These are phyloP conservation scores for Gossypium turneri DNA, from an alignment of 345 rosid species.

Conservation along the genomic window DNA sequence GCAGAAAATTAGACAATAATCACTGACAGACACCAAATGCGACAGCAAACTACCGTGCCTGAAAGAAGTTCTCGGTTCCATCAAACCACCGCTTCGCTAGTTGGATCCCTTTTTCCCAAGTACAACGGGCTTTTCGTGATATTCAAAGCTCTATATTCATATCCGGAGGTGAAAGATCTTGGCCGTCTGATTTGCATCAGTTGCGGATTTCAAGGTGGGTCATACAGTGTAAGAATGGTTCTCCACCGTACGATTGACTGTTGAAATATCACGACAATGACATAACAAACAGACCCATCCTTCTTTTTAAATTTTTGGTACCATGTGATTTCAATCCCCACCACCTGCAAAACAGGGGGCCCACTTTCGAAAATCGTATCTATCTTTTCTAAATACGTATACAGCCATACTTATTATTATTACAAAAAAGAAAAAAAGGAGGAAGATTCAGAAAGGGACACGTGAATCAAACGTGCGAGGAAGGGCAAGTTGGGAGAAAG, in stretches of 20 bases:
- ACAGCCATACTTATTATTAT: not conserved
- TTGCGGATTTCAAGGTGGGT: not conserved
- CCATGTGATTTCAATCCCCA: constrained; percentile 18
- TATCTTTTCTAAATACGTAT: constrained; percentile 3
- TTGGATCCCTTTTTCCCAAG: not conserved
- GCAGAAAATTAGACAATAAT: not conserved
- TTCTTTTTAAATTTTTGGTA: too few relatives aligned
- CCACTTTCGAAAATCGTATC: constrained; percentile 11
- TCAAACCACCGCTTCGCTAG: not conserved
- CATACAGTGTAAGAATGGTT: not conserved
- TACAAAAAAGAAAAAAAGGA: not conserved
- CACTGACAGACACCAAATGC: not conserved
- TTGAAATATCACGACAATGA: not conserved
- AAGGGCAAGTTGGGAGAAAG: constrained; percentile 17
- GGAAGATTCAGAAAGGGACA: not conserved
- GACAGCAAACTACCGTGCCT: not conserved
- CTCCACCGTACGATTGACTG: not conserved
- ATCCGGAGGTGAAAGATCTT: not conserved
- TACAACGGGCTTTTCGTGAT: not conserved
- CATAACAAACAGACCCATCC: not conserved
- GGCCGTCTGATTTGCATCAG: not conserved
- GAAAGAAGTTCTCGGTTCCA: not conserved
- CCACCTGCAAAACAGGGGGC: constrained; percentile 12
- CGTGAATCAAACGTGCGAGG: constrained; percentile 18
- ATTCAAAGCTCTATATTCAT: not conserved